Conservation (phyloP, 2,329 filamentous ascomycete genomes). For the Sporothrix luriei region DNA sequence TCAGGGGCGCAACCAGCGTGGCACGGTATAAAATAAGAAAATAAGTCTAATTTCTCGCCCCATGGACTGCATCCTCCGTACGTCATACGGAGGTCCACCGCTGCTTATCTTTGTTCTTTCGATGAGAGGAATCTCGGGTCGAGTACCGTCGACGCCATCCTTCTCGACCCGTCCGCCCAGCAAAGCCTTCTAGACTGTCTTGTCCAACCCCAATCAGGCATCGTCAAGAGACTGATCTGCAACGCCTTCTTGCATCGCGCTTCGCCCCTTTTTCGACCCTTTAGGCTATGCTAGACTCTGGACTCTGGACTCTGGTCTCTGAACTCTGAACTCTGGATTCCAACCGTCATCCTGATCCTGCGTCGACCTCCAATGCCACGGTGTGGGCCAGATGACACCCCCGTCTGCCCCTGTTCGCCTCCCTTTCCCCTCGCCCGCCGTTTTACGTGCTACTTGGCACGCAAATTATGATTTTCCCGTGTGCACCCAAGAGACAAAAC, state of each 20-base stretch:
- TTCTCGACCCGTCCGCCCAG: neutral
- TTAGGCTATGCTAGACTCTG: neutral
- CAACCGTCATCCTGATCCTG: conserved; percentile 1
- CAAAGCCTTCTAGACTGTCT: neutral
- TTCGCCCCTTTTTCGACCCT: conserved; percentile 3
- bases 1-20: conserved; percentile 8
- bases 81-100: neutral
- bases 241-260: neutral
- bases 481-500: no score
- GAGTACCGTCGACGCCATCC: conserved; percentile 9
- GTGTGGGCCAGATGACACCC: neutral
- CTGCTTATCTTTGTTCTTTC: neutral
- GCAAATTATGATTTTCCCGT: no score
- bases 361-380: neutral
- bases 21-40: neutral
- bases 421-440: neutral
- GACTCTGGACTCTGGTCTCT: no score
- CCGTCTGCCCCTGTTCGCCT: neutral
- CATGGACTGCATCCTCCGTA: no score
- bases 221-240: neutral
- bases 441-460: neutral
- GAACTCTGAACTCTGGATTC: no score
- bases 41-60: neutral
- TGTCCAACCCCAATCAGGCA: conserved; percentile 1
- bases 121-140: neutral